Conservation (phyloP, 495 filamentous ascomycete genomes). For the Podospora fimiseda region DNA sequence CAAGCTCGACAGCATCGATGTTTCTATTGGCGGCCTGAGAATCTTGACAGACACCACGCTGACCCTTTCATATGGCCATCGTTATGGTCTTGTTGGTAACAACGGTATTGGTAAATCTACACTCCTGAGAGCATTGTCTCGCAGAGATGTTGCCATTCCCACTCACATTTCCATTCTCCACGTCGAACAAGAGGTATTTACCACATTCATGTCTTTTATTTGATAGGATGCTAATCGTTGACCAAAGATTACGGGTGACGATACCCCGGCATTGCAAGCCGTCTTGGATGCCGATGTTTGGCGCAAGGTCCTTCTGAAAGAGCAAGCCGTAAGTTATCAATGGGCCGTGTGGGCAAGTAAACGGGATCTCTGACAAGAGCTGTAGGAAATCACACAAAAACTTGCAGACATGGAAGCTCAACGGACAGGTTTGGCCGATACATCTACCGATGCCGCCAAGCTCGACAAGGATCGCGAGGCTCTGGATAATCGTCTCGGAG, state of each 20-base stretch:
- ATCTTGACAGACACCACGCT: conserved; percentile 87
- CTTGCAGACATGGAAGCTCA: conserved; percentile 75
- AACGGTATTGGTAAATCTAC: conserved; percentile 99
- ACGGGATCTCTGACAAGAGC: conserved; percentile 14
- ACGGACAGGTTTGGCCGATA: conserved; percentile 74
- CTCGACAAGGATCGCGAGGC: conserved; percentile 85
- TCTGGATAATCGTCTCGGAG: conserved; percentile 77
- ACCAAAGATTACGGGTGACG: conserved; percentile 80
- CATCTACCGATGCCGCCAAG: conserved; percentile 72
- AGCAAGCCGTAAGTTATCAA: conserved; percentile 64
- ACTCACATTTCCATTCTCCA: conserved; percentile 98
- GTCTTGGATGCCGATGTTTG: conserved; percentile 98
- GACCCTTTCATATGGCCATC: conserved; percentile 85
- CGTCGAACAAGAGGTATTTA: conserved; percentile 87
- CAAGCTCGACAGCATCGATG: conserved; percentile 93
- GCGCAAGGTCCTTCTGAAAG: conserved; percentile 88
- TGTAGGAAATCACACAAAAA: conserved; percentile 74
- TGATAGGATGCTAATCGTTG: conserved; percentile 26
- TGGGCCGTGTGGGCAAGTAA: background rate
- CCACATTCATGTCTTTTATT: no score
- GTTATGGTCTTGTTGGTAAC: conserved; percentile 96
- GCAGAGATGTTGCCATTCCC: conserved; percentile 89
- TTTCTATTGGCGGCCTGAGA: conserved; percentile 79
- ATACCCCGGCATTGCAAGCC: conserved; percentile 90
- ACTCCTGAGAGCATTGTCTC: conserved; percentile 80